Percentiles rank a stretch among this genome's conserved stretches.
These are phyloP conservation scores for Cladosporium sp. DNA, from an alignment of 2,329 filamentous ascomycete genomes.

Conservation along the genomic window DNA sequence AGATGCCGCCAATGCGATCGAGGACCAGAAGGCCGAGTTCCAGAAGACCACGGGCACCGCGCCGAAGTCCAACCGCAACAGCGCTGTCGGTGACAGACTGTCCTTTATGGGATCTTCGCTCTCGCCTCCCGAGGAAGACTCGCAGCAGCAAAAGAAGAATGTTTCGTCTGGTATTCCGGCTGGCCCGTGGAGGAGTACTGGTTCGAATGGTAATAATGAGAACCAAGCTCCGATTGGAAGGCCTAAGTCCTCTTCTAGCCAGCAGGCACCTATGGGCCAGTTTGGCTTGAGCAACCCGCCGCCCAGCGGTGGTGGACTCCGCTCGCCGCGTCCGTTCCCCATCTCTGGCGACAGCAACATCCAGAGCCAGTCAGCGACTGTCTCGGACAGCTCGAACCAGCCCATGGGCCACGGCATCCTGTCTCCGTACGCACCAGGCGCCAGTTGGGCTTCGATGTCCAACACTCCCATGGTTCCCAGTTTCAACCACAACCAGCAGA, in stretches of 20 bases:
- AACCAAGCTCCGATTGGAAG: constrained; percentile 54
- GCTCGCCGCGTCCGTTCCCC: constrained; percentile 71
- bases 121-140: constrained; percentile 60
- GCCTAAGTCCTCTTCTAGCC: constrained; percentile 74
- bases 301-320: constrained; percentile 67
- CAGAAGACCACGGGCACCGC: constrained; percentile 90
- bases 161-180: constrained; percentile 61
- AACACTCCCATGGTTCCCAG: constrained; percentile 94
- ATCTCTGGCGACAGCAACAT: constrained; percentile 65
- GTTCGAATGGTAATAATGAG: constrained; percentile 34
- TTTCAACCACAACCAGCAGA: constrained; percentile 59
- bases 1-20: constrained; percentile 96
- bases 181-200: constrained; percentile 70
- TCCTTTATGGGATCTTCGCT: constrained; percentile 74
- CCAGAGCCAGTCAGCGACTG: constrained; percentile 77
- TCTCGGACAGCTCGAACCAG: constrained; percentile 69
- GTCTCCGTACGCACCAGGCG: constrained; percentile 78
- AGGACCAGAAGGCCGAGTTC: constrained; percentile 96
- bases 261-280: constrained; percentile 75
- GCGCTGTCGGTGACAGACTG: constrained; percentile 70
- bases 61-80: constrained; percentile 90
- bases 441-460: constrained; percentile 97
- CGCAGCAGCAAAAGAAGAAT: constrained; percentile 47
- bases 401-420: constrained; percentile 56
- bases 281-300: constrained; percentile 71